phyloP scores from a whole-genome alignment of 164 flowering plant genomes.

The Buxus sempervirens region DNA sequence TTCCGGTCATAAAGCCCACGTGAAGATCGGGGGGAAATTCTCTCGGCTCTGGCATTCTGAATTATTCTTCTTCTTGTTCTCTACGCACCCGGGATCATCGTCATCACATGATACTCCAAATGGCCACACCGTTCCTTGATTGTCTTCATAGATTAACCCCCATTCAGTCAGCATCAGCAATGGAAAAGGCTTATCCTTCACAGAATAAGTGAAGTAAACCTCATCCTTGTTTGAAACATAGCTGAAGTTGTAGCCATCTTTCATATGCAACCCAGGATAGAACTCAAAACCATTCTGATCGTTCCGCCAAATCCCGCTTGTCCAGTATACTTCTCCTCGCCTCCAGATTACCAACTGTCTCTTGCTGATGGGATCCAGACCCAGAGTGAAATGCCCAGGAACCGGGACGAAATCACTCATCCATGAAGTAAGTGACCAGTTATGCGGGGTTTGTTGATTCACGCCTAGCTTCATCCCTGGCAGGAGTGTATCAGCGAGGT shows the following conservation, averaged over 20 bases:
- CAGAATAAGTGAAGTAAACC: constrained; percentile 12
- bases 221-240: constrained; percentile 7
- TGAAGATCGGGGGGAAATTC: not conserved
- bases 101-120: not conserved
- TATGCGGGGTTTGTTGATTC: constrained; percentile 7
- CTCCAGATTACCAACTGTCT: not conserved
- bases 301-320: constrained; percentile 8
- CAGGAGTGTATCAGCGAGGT: constrained; percentile 21
- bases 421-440: constrained; percentile 29
- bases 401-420: constrained; percentile 29
- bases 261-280: not conserved
- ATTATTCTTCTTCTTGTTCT: not conserved
- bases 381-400: constrained; percentile 26
- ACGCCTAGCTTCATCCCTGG: constrained; percentile 18
- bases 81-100: not conserved
- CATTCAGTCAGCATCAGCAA: not conserved
- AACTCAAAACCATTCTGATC: not conserved
- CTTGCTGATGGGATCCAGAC: not conserved
- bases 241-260: constrained; percentile 1
- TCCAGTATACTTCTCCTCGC: constrained; percentile 11
- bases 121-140: not conserved
- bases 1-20: not conserved
- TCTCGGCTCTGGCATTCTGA: not conserved
- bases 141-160: not conserved
- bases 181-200: not conserved